A percentile compares a stretch with the other conserved stretches of the same genome.
Conservation (phyloP, 2,329 filamentous ascomycete genomes). For the Ceratocystis cacaofunesta region DNA sequence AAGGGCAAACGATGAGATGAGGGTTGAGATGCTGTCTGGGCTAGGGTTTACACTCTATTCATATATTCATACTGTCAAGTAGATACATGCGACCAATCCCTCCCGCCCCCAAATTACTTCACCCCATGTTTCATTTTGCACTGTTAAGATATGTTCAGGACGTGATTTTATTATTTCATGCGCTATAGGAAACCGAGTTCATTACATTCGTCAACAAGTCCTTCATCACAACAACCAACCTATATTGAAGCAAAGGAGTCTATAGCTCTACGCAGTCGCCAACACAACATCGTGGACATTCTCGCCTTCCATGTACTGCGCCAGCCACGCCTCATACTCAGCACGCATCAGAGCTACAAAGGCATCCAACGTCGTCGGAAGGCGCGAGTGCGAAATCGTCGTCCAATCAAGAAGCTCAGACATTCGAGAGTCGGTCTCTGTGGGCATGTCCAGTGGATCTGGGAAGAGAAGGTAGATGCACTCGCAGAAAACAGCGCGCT, state of each 20-base stretch:
- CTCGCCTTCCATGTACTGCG: background rate
- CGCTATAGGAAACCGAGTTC: background rate
- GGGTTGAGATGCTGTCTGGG: background rate
- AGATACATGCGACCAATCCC: background rate
- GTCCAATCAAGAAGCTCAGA: slow-evolving; percentile 13
- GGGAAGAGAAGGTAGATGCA: slow-evolving; percentile 14
- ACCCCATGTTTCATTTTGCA: background rate
- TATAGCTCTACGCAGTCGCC: background rate
- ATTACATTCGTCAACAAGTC: background rate
- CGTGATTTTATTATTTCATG: background rate
- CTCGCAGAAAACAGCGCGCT: slow-evolving; percentile 15
- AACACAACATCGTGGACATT: background rate
- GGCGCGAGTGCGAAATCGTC: slow-evolving; percentile 13
- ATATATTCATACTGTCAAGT: background rate
- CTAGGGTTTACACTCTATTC: background rate
- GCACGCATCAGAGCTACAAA: slow-evolving; percentile 14
- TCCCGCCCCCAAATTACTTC: background rate
- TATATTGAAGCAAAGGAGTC: background rate
- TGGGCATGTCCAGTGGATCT: slow-evolving; percentile 3
- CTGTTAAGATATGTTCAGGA: background rate
- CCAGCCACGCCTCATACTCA: slow-evolving; percentile 11
- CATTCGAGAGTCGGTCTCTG: slow-evolving; percentile 9
- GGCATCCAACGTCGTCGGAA: slow-evolving; percentile 6
- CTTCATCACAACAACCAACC: background rate
- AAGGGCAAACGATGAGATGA: background rate